These are phyloP conservation scores for Gamsiella multidivaricata DNA, from an alignment of 192 early-diverging fungal species.

Conservation along the genomic window DNA sequence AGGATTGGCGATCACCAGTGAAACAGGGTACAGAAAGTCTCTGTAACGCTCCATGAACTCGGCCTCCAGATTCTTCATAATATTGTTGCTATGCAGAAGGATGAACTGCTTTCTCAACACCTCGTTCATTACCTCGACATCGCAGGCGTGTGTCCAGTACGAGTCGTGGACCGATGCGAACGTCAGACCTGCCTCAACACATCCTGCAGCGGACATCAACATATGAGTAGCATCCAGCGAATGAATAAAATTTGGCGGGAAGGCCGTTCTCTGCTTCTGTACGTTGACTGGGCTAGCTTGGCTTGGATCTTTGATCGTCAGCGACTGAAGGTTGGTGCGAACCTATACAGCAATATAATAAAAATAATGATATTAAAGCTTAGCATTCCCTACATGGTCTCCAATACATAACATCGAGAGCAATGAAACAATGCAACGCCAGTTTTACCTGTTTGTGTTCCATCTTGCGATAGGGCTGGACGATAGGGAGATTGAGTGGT, in stretches of 20 bases:
- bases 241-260: conserved; percentile 99
- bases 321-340: conserved; percentile 82
- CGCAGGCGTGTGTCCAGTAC: conserved; percentile 97
- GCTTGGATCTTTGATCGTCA: conserved; percentile 77
- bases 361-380: not conserved
- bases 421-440: not conserved
- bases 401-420: not conserved
- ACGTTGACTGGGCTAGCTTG: conserved; percentile 84
- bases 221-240: conserved; percentile 98
- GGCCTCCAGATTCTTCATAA: conserved; percentile 83
- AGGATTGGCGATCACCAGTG: conserved; percentile 37
- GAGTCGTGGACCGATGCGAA: conserved; percentile 98
- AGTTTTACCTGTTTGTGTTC: conserved; percentile 69
- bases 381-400: no score
- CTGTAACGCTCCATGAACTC: conserved; percentile 88
- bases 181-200: conserved; percentile 78
- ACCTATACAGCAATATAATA: conserved; percentile 6
- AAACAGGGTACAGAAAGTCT: conserved; percentile 73
- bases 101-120: conserved; percentile 94
- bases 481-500: conserved; percentile 91
- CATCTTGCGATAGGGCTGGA: conserved; percentile 94
- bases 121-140: conserved; percentile 86
- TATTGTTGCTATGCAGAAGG: conserved; percentile 79
- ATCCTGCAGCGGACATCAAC: conserved; percentile 91
- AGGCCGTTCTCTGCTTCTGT: conserved; percentile 93